Evolutionary conservation across 2,329 filamentous ascomycete species (phyloP).

Genomic region (Fusarium sp.): DNA sequence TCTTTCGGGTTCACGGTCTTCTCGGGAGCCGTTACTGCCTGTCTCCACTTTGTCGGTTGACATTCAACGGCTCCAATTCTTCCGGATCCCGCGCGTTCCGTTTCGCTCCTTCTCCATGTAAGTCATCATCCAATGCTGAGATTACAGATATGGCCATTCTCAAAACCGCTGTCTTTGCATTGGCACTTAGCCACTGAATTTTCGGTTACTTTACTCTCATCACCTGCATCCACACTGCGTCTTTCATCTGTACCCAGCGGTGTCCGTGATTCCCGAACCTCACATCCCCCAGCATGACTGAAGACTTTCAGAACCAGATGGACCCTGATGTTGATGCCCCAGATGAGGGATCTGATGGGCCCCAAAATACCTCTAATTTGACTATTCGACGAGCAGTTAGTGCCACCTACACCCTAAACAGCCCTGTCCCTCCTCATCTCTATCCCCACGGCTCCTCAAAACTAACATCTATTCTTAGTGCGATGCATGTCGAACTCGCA

Average conservation of each 20-base stretch:
- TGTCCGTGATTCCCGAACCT: constrained; percentile 16
- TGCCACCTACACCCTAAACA: constrained; percentile 1
- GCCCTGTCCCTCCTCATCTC: neutral
- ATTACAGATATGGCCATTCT: neutral
- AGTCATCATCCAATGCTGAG: neutral
- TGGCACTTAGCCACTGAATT: neutral
- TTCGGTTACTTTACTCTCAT: neutral
- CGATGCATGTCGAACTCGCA: constrained; percentile 49
- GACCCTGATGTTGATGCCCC: constrained; percentile 32
- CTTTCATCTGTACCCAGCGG: neutral
- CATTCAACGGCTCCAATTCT: neutral
- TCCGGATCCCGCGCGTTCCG: constrained; percentile 42
- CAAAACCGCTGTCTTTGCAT: neutral
- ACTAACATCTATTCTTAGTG: constrained; percentile 46
- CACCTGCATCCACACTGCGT: neutral
- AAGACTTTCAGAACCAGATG: constrained; percentile 28
- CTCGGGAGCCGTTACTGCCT: constrained; percentile 24
- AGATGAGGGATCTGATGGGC: constrained; percentile 41
- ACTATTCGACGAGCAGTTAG: constrained; percentile 44
- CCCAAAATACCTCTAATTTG: constrained; percentile 34
- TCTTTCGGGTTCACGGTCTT: constrained; percentile 26
- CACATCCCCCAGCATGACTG: constrained; percentile 19
- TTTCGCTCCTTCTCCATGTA: constrained; percentile 23
- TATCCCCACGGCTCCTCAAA: neutral
- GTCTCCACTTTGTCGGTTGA: neutral